Percentiles rank a stretch among this genome's conserved stretches.
phyloP scores from a whole-genome alignment of 1,284 basidiomycete genomes.

The Cutaneotrichosporon cavernicola region DNA sequence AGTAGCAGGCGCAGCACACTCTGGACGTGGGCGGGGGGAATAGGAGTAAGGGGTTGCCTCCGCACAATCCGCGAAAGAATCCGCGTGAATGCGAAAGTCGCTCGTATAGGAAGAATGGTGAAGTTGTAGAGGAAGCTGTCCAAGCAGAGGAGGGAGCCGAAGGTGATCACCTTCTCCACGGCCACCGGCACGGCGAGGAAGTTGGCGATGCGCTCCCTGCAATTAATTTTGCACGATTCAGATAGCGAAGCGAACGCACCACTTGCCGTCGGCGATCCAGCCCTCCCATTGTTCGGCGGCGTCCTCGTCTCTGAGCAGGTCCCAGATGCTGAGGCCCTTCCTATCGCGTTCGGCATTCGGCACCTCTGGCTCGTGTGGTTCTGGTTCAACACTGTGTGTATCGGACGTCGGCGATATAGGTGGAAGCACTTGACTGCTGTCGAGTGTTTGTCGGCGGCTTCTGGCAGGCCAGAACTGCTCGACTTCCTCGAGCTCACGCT shows the following conservation, averaged over 20 bases:
- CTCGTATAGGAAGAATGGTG: conserved; percentile 93
- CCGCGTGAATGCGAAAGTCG: conserved; percentile 65
- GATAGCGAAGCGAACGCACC: conserved; percentile 31
- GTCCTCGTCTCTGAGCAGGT: conserved; percentile 48
- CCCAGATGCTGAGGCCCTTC: conserved; percentile 16
- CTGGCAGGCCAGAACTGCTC: conserved; percentile 26
- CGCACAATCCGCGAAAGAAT: conserved; percentile 51
- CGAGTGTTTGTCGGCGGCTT: conserved; percentile 14
- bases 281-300: conserved; percentile 50
- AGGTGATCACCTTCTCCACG: conserved; percentile 87
- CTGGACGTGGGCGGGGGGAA: conserved; percentile 45
- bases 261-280: conserved; percentile 52
- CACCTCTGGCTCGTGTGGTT: not conserved
- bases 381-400: conserved; percentile 1
- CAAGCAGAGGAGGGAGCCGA: conserved; percentile 90
- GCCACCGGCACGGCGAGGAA: conserved; percentile 91
- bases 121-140: conserved; percentile 98
- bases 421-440: not conserved
- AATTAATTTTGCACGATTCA: not conserved
- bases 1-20: conserved; percentile 73
- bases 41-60: conserved; percentile 27
- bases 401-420: not conserved
- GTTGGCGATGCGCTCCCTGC: conserved; percentile 92
- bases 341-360: not conserved
- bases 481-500: conserved; percentile 13